These are phyloP conservation scores for Trichoderma sp. DNA, from an alignment of 2,329 filamentous ascomycete species.

Conservation along the genomic window DNA sequence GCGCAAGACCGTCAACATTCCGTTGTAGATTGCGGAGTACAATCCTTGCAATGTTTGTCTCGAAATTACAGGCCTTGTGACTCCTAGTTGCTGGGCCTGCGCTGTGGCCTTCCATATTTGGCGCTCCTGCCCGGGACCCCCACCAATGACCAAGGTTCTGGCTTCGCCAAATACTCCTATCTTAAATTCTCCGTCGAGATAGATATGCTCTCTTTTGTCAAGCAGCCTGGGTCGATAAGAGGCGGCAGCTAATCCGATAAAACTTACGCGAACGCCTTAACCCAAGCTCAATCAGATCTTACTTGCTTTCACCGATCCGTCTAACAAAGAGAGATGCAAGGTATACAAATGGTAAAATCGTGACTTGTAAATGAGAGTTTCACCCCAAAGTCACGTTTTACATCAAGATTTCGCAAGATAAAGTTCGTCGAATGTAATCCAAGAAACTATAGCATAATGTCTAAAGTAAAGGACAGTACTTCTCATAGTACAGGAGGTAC, in stretches of 20 bases:
- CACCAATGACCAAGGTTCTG: neutral
- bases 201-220: neutral
- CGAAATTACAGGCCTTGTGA: neutral
- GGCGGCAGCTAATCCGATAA: neutral
- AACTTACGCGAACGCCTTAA: neutral
- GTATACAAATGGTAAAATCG: neutral
- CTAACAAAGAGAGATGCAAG: neutral
- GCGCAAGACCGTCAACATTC: neutral
- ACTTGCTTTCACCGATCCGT: neutral
- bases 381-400: neutral
- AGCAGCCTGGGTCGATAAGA: neutral
- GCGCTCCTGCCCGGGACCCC: neutral
- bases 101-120: neutral
- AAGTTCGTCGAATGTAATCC: neutral
- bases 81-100: neutral
- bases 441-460: neutral
- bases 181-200: neutral
- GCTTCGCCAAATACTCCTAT: neutral
- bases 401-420: neutral
- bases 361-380: neutral
- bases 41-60: neutral
- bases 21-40: neutral
- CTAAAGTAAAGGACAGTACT: neutral
- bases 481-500: neutral
- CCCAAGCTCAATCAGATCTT: neutral